Conservation (phyloP, 805 yeast genomes). For the Lachancea lanzarotensis region DNA sequence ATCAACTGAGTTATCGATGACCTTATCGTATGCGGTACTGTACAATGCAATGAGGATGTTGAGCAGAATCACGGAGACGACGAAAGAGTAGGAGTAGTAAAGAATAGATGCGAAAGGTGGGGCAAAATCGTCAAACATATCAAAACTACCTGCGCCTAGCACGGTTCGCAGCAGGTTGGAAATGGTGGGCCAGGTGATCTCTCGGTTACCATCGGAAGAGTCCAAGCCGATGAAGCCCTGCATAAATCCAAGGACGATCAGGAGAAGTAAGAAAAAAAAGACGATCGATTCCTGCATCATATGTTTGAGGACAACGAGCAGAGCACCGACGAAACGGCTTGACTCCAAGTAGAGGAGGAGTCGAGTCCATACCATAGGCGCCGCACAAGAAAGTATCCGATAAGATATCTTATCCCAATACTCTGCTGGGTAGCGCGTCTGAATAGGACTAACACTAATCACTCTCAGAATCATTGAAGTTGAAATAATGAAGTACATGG, state of each 20-base stretch:
- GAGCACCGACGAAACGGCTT: conserved; percentile 75
- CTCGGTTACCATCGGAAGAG: conserved; percentile 78
- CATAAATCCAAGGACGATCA: conserved; percentile 71
- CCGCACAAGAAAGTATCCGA: conserved; percentile 66
- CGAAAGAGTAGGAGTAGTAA: conserved; percentile 70
- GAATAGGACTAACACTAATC: conserved; percentile 27
- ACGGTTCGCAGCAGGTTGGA: conserved; percentile 64
- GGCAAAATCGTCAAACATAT: conserved; percentile 62
- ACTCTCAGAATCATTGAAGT: conserved; percentile 52
- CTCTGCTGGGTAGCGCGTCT: conserved; percentile 21
- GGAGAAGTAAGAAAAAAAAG: conserved; percentile 65
- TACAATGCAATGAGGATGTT: conserved; percentile 81
- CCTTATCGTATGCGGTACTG: conserved; percentile 75
- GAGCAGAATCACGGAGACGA: conserved; percentile 66
- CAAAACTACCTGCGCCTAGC: conserved; percentile 68
- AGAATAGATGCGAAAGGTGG: conserved; percentile 81
- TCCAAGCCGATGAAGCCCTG: conserved; percentile 87
- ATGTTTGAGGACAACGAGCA: conserved; percentile 76
- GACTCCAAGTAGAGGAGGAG: conserved; percentile 71
- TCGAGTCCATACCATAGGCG: conserved; percentile 85
- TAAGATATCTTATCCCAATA: conserved; percentile 53
- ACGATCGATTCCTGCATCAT: conserved; percentile 85
- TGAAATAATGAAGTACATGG: conserved; percentile 51
- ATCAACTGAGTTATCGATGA: conserved; percentile 75
- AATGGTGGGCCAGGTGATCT: conserved; percentile 60